Evolutionary conservation across 352 stramenopile species (phyloP).

Genomic region (Phytophthora pinifolia): DNA sequence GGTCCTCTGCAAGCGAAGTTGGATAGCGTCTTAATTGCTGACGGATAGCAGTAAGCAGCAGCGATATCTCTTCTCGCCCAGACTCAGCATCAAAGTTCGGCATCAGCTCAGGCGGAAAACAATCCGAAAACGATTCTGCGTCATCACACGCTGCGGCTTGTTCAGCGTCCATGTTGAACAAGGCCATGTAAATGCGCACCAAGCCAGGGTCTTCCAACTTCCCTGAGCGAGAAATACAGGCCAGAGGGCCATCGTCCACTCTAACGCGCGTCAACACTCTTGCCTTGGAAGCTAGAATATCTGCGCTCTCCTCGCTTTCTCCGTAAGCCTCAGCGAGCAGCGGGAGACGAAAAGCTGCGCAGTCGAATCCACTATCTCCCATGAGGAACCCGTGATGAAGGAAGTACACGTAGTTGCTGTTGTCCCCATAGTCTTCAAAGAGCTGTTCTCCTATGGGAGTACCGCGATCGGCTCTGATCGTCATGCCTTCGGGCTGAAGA

Average conservation of each 20-base stretch:
- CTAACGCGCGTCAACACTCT: constrained; percentile 29
- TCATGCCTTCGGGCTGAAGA: constrained; percentile 42
- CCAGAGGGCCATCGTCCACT: constrained; percentile 32
- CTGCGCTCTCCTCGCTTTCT: constrained; percentile 1
- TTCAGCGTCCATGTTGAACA: constrained; percentile 26
- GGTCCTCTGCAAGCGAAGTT: constrained; percentile 47
- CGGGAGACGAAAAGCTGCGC: constrained; percentile 50
- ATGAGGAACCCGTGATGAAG: constrained; percentile 93
- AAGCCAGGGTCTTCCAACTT: constrained; percentile 29
- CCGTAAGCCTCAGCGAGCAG: constrained; percentile 10
- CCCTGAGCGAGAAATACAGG: constrained; percentile 38
- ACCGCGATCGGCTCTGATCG: constrained; percentile 66
- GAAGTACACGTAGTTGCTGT: constrained; percentile 89
- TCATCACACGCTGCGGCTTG: constrained; percentile 28
- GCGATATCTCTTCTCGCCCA: constrained; percentile 5
- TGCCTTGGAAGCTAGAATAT: constrained; percentile 26
- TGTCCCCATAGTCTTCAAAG: constrained; percentile 96
- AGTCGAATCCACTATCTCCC: constrained; percentile 88
- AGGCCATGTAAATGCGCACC: constrained; percentile 32
- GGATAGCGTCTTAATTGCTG: constrained; percentile 33
- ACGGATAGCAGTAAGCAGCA: constrained; percentile 11
- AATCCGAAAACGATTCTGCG: constrained; percentile 29
- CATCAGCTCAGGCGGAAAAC: constrained; percentile 32
- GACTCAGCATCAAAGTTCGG: constrained; percentile 8
- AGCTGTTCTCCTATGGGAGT: constrained; percentile 51